Base-by-base conservation (phyloP, 306 rosid species). In the Gillenia trifoliata region DNA sequence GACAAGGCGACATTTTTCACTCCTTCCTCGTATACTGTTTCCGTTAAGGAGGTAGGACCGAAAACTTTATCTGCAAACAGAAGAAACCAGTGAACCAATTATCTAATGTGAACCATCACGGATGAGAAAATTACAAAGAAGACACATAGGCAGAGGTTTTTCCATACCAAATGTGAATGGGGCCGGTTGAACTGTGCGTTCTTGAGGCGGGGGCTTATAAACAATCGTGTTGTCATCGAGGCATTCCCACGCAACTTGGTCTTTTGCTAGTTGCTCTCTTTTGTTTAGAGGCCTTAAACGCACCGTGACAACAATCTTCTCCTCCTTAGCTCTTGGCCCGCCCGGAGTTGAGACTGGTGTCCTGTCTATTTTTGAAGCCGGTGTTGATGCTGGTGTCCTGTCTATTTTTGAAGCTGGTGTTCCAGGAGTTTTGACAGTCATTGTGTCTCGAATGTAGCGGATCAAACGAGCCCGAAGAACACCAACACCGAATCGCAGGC, bases 211-310 rank as follows among this genome's bases (percentile, higher is more conserved):
- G 15, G 93, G 92, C 75, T 90, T 95, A 70, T 83, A 63, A 68
- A 90, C 87, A 28, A 95, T 92, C 0, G 96, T 89, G 77, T 81
- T 77, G 43, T 90, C 93, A 75, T 92, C 93, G 4, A 86, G 16
- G 64, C 99, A 95, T 28, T 95, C 99, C 99, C 99, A 95, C 29
- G 98, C 99, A 56, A 92, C 93, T 73, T 90, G 98, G 64, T 95
- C 99, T 75, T 88, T 92, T 47, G 93, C 96, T 68, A 86, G 77
- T 60, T 90, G 99, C 80, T 95, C 99, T 76, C 86, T 95, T 77
- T 86, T 89, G 82, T 85, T 95, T 30, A 95, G 77, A 52, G 99
- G 99, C 75, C 99, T 89, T 71, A 95, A 76, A 79, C 99, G 85
- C 25, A 95, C 99, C 0, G 97, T 95, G 11, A 95, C 99, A 52